phyloP scores from a whole-genome alignment of 768 basidiomycete genomes.

The Lepiota brunneoincarnata region DNA sequence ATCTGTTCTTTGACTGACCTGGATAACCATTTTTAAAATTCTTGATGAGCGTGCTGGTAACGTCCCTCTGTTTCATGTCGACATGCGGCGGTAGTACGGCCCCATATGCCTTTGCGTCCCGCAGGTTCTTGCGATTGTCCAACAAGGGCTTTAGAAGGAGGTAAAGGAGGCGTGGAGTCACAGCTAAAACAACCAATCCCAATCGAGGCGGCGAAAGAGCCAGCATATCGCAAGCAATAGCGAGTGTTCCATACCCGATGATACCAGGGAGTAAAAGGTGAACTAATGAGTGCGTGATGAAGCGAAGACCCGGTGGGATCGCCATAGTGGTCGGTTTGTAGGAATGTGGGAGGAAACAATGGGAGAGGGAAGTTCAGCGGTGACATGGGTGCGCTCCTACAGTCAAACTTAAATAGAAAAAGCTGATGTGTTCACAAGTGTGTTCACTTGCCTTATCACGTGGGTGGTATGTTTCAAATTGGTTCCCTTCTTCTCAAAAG shows the following conservation, averaged over 20 bases:
- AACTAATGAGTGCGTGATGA: neutral
- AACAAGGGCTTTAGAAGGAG: neutral
- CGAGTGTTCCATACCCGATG: neutral
- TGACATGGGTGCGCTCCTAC: neutral
- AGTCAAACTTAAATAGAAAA: neutral
- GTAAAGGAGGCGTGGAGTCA: neutral
- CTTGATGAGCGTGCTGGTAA: constrained; percentile 18
- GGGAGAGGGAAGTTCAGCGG: neutral
- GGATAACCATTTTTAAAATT: constrained; percentile 31
- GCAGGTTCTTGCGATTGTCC: constrained; percentile 3
- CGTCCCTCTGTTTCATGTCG: constrained; percentile 22
- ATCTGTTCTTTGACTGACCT: constrained; percentile 18
- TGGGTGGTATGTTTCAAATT: neutral
- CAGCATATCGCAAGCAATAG: neutral
- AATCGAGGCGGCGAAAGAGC: neutral
- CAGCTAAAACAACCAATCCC: neutral
- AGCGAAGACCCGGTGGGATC: constrained; percentile 2
- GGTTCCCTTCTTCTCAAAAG: neutral
- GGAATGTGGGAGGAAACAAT: neutral
- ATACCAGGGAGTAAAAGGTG: neutral
- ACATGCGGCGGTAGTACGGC: constrained; percentile 31
- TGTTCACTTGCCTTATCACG: neutral
- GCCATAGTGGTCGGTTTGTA: neutral
- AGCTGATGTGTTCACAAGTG: neutral
- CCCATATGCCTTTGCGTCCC: constrained; percentile 27